Conservation (phyloP, 805 yeast genomes). For the Wickerhamiella cacticola region DNA sequence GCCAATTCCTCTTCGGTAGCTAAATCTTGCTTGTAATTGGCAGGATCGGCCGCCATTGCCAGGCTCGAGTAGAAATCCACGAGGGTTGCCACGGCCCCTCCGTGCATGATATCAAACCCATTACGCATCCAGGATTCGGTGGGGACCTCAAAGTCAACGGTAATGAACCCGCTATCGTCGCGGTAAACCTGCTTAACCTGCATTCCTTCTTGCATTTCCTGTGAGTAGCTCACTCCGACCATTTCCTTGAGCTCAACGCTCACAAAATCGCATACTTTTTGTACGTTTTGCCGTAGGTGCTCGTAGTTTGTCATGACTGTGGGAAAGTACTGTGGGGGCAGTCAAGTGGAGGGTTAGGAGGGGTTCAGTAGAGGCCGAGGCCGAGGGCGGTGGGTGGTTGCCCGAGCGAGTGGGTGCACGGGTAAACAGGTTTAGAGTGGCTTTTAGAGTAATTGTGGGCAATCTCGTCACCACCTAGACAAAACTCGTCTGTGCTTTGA, state of each 20-base stretch:
- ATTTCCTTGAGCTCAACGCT: conserved; percentile 8
- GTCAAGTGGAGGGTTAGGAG: background rate
- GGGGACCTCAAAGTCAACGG: conserved; percentile 19
- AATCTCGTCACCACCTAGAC: too few relatives aligned
- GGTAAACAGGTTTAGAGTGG: background rate
- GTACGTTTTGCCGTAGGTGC: background rate
- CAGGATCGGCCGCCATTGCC: conserved; percentile 21
- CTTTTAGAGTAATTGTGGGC: too few relatives aligned
- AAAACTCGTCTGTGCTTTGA: too few relatives aligned
- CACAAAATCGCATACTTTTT: conserved; percentile 9
- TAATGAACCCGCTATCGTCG: conserved; percentile 15
- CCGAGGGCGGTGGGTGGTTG: background rate
- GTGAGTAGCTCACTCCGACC: conserved; percentile 16
- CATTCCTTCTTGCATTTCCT: conserved; percentile 15
- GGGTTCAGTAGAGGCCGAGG: background rate
- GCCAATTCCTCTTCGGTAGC: conserved; percentile 17
- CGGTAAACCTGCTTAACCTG: conserved; percentile 15
- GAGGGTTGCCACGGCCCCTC: conserved; percentile 28
- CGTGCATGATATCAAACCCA: conserved; percentile 24
- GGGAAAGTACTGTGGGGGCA: too few relatives aligned
- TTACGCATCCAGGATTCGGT: conserved; percentile 21
- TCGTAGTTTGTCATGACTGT: background rate
- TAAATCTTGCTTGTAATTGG: conserved; percentile 20
- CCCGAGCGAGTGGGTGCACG: background rate
- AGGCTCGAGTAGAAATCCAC: conserved; percentile 22